phyloP scores from a whole-genome alignment of 2,329 filamentous ascomycete species.

The Akanthomyces dipterigenus region DNA sequence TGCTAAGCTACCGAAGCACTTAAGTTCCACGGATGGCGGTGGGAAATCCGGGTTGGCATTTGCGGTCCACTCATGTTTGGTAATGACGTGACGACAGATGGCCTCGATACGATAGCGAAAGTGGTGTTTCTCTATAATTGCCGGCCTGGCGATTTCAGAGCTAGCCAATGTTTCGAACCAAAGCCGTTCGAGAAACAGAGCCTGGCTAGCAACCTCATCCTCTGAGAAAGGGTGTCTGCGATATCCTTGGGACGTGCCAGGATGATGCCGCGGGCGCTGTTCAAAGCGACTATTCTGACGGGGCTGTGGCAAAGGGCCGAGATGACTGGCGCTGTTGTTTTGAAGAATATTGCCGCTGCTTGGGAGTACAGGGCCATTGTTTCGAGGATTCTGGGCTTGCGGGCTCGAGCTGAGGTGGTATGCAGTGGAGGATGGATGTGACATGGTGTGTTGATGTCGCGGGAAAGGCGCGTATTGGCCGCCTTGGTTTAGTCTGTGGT shows the following conservation, averaged over 20 bases:
- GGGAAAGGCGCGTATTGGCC: background rate
- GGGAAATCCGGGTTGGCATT: conserved; percentile 40
- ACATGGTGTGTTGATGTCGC: conserved; percentile 2
- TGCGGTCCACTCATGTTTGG: conserved; percentile 40
- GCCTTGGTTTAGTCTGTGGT: conserved; percentile 19
- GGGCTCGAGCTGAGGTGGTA: conserved; percentile 1
- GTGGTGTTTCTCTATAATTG: conserved; percentile 63
- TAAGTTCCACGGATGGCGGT: conserved; percentile 54
- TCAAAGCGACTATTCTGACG: conserved; percentile 15
- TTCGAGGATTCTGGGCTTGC: background rate
- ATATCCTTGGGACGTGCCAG: conserved; percentile 14
- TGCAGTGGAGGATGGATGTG: conserved; percentile 2
- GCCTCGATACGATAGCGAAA: conserved; percentile 61
- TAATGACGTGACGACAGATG: conserved; percentile 55
- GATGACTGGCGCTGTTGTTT: background rate
- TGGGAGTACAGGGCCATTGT: background rate
- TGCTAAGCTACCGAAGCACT: conserved; percentile 74
- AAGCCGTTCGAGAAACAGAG: conserved; percentile 41
- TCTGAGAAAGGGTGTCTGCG: conserved; percentile 27
- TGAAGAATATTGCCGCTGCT: background rate
- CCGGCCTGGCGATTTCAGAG: conserved; percentile 55
- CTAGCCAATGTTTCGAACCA: conserved; percentile 39
- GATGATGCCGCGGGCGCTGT: conserved; percentile 16
- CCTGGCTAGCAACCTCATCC: conserved; percentile 44
- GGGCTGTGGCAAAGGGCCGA: background rate